Evolutionary conservation across 176 grass and related monocot species (phyloP).

Genomic region (Eleusine indica): DNA sequence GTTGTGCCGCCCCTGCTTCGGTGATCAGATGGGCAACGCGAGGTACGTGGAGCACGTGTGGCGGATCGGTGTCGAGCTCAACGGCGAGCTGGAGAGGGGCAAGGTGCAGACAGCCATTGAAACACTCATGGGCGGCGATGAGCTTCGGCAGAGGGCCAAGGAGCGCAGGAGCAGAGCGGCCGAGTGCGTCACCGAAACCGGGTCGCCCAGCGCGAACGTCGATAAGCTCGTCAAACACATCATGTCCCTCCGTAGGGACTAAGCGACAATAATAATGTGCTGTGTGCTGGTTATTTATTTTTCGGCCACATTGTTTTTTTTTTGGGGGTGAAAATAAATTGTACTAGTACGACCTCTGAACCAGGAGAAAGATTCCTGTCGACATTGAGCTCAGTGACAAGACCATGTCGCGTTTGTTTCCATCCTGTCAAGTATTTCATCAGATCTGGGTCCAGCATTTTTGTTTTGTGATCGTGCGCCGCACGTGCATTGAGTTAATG

Average conservation of each 20-base stretch:
- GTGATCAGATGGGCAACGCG: constrained; percentile 48
- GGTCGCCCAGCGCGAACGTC: not conserved
- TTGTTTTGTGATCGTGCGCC: no score
- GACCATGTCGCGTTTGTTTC: no score
- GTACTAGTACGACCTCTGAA: no score
- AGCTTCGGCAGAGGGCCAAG: not conserved
- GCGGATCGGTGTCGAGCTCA: constrained; percentile 17
- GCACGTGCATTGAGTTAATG: no score
- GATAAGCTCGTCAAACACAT: constrained; percentile 37
- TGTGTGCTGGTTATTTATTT: no score
- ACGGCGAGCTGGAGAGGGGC: not conserved
- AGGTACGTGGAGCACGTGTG: constrained; percentile 33
- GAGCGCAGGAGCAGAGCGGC: constrained; percentile 1
- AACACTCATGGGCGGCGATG: constrained; percentile 14
- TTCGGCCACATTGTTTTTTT: no score
- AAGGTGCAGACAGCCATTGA: not conserved
- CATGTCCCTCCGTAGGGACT: not conserved
- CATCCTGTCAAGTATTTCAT: no score
- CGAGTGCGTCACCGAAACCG: not conserved
- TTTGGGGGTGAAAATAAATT: no score
- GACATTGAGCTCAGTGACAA: no score
- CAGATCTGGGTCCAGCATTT: no score
- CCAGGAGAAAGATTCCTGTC: no score
- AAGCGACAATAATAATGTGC: no score
- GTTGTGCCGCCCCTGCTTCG: constrained; percentile 38